Base-by-base conservation (phyloP, 192 early-diverging fungal species). In the Umbelopsis isabellina region DNA sequence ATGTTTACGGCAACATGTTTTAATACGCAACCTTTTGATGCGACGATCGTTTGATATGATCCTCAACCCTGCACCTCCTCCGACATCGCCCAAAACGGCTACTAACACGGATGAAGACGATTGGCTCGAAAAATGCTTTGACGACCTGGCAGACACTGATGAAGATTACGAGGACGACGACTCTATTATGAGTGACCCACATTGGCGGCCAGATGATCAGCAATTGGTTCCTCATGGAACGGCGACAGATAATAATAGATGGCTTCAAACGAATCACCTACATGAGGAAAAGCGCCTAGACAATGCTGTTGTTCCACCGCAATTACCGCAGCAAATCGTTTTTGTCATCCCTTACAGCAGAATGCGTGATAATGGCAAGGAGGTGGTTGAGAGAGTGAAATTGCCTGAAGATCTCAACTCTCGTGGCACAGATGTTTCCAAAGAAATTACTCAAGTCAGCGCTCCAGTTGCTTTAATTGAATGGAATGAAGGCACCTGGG, bases 71-170 rank as follows among this genome's bases (percentile, higher is more conserved):
- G 30, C 48, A 16, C 18, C 48, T 21, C 48, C 48, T 49, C 48
- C 48, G 20, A 49, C 48, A 11, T 18, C 55, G 0, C 10, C 55
- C 27, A 7, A 52, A 47, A 9, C 46, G 0, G 25, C 23, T 23
- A 21, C 21, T 30, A 45, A 21, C 30, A 52, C 68, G 9, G 46
- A 73, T 3, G 75, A 77, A 68, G 55, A 77, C 25, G 23, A 58
- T 7, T 77, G 75, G 75, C 27, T 77, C 35, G 75, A 77, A 27
- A 58, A 66, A 48, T 77, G 75, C 41, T 72, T 77, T 51, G 61
- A 69, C 55, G 66, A 77, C 23, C 46, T 77, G 12, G 66, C 68
- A 25, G 46, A 69, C 16, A 46, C 69, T 25, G 73, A 72, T 51
- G 71, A 66, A 22, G 27, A 66, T 12, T 47, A 49, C 9, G 61